Evolutionary conservation across 192 early-diverging fungal genomes (phyloP), one percentile per base, ranked within the genome.

Genomic region (Coemansia umbellata): DNA sequence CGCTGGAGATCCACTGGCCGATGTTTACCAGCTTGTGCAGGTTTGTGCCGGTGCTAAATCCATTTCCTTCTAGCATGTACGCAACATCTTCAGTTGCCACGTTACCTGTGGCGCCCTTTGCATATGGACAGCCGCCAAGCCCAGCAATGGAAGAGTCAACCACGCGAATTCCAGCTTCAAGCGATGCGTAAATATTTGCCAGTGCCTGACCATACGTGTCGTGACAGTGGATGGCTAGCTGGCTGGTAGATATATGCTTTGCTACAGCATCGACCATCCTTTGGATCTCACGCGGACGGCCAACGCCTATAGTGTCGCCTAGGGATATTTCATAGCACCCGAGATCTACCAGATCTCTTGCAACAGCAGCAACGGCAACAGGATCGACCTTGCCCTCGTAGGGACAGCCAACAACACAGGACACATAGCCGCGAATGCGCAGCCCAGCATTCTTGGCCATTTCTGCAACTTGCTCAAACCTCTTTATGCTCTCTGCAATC

Each of bases 181-280:
- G 60, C 8, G 92, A 81, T 23, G 86, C 85, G 7, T 84, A 76
- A 47, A 96, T 96, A 54, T 98, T 98, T 18, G 87, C 93, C 35
- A 98, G 72, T 0, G 93, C 95, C 70, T 93, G 92, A 5, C 95
- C 95, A 68, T 95, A 98, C 7, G 95, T 98, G 66, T 98, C 95
- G 50, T 98, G 95, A 60, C 92, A 94, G 47, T 98, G 95, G 3
- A 93, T 87, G 11, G 93, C 93, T 35, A 96, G 69, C 31, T 80
- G 77, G 27, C 89, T 80, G 5, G 87, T 59, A 5, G 93, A 88
- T 1, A 96, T 82, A 14, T 80, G 80, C 49, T 81, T 63, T 3
- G 80, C 55, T 5, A 94, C 88, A 1, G 66, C 81, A 26, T 89
- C 71, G 32, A 98, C 54, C 82, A 95, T 80, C 5, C 53, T 78